Evolutionary conservation across 176 grass and related monocot genomes (phyloP).

Genomic region (Hordeum marinum): DNA sequence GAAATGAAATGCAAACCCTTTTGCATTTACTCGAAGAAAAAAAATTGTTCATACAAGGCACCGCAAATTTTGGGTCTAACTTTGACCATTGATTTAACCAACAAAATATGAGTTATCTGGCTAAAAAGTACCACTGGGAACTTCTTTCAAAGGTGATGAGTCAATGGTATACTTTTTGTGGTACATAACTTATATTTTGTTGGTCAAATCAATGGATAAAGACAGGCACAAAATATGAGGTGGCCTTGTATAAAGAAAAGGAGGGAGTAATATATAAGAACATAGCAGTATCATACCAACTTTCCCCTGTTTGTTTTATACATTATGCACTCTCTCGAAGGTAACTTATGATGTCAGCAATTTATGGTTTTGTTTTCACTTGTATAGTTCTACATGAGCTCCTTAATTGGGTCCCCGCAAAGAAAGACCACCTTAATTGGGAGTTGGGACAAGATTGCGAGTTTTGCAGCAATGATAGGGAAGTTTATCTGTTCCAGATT

Average conservation of each 20-base stretch:
- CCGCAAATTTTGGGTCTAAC: not conserved
- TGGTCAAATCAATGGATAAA: not conserved
- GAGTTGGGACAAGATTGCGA: not conserved
- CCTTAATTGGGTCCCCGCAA: not conserved
- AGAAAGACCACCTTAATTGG: not conserved
- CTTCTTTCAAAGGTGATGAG: not conserved
- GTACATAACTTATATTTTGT: not conserved
- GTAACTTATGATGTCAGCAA: not conserved
- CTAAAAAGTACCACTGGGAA: not conserved
- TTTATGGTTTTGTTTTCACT: not conserved
- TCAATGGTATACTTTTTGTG: not conserved
- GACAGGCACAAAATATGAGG: not conserved
- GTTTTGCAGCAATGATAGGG: not conserved
- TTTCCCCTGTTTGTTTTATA: not conserved
- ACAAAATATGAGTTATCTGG: not conserved
- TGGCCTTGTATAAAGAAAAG: not conserved
- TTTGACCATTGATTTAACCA: not conserved
- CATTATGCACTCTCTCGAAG: not conserved
- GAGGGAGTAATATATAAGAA: not conserved
- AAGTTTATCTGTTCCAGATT: not conserved
- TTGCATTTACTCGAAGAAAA: too few relatives aligned
- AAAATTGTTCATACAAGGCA: not conserved
- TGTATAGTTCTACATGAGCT: not conserved
- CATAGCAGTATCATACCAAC: not conserved
- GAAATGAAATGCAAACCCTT: too few relatives aligned